Conservation (phyloP, 768 basidiomycete species). For the Tephrocybe sp. region DNA sequence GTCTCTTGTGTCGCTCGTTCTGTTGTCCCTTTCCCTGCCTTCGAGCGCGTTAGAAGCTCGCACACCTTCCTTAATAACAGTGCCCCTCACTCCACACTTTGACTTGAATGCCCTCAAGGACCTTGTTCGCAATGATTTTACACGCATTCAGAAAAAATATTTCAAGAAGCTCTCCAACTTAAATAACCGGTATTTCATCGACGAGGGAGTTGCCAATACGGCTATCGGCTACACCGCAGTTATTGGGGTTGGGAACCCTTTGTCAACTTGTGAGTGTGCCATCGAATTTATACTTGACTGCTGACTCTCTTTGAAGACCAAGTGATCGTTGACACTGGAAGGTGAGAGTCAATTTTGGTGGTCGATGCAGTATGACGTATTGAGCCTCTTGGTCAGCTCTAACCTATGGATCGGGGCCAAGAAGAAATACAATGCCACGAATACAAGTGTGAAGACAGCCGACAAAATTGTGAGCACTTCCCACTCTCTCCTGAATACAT, state of each 20-base stretch:
- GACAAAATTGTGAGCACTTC: constrained; percentile 40
- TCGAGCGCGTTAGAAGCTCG: constrained; percentile 41
- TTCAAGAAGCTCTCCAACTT: not conserved
- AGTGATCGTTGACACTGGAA: constrained; percentile 63
- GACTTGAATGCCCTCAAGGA: constrained; percentile 46
- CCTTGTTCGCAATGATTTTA: constrained; percentile 47
- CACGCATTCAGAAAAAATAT: constrained; percentile 37
- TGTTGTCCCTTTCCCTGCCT: constrained; percentile 42
- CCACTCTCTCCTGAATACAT: not conserved
- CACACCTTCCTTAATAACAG: constrained; percentile 32
- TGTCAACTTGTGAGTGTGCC: constrained; percentile 41
- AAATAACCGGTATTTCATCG: constrained; percentile 33
- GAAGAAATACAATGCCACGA: constrained; percentile 41
- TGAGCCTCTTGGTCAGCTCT: constrained; percentile 35
- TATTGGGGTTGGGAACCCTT: constrained; percentile 52
- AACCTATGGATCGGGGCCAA: constrained; percentile 69
- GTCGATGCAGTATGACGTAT: not conserved
- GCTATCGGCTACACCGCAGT: constrained; percentile 41
- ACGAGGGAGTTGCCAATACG: constrained; percentile 26
- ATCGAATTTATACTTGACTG: not conserved
- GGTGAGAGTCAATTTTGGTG: constrained; percentile 19
- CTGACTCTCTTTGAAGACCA: constrained; percentile 31
- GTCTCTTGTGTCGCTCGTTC: constrained; percentile 38
- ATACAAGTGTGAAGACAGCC: constrained; percentile 43
- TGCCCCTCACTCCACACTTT: constrained; percentile 50